Conservation (phyloP, 1,284 basidiomycete genomes). For the Pseudozyma hubeiensis region DNA sequence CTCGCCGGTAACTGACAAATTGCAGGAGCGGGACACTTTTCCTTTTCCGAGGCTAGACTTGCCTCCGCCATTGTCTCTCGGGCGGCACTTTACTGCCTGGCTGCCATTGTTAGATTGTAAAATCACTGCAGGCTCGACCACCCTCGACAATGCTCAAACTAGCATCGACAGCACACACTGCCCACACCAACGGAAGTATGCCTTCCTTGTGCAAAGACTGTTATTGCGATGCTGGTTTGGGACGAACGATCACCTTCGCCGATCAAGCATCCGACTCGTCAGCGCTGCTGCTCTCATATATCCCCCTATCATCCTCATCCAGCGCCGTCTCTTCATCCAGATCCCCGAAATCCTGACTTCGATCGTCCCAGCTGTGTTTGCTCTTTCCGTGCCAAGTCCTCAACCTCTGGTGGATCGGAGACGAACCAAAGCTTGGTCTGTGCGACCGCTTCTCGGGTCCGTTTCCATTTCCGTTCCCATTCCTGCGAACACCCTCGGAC, state of each 20-base stretch:
- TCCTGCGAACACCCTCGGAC: conserved; percentile 7
- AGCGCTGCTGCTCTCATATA: conserved; percentile 33
- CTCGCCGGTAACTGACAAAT: too few species aligned
- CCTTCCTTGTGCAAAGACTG: background rate
- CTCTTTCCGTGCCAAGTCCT: conserved; percentile 25
- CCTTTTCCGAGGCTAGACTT: too few species aligned
- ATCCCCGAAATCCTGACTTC: conserved; percentile 67
- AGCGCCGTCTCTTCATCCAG: conserved; percentile 66
- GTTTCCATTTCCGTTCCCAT: background rate
- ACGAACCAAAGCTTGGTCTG: conserved; percentile 30
- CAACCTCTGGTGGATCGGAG: conserved; percentile 27
- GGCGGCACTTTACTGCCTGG: too few species aligned
- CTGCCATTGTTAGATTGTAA: too few species aligned
- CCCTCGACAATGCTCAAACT: too few species aligned
- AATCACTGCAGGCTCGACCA: too few species aligned
- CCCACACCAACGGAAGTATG: background rate
- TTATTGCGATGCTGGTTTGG: too few species aligned
- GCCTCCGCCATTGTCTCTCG: too few species aligned
- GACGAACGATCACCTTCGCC: background rate
- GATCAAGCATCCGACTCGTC: conserved; percentile 15
- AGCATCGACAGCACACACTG: too few species aligned
- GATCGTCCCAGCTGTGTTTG: conserved; percentile 59
- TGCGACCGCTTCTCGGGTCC: conserved; percentile 5
- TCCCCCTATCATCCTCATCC: conserved; percentile 13
- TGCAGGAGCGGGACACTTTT: too few species aligned